Conservation (phyloP, 768 basidiomycete species). For the Termitomyces sp. region DNA sequence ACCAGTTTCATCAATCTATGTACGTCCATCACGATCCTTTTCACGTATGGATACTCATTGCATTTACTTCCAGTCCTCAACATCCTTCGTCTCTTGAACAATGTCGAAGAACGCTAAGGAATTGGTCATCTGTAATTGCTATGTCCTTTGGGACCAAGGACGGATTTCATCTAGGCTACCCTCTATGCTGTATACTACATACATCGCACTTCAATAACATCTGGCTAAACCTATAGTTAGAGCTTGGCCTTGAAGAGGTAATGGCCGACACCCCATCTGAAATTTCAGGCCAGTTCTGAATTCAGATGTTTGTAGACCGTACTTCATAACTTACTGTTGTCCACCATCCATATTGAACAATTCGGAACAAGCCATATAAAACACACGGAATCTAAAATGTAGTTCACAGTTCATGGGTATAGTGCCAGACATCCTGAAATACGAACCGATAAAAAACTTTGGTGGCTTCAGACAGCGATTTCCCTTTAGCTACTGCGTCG, state of each 20-base stretch:
- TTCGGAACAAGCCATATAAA: slow-evolving; percentile 71
- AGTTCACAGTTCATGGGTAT: background rate
- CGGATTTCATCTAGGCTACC: background rate
- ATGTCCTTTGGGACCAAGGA: background rate
- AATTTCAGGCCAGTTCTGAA: background rate
- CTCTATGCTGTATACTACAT: slow-evolving; percentile 7
- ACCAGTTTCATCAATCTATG: slow-evolving; percentile 83
- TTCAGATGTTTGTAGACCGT: slow-evolving; percentile 3
- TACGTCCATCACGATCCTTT: slow-evolving; percentile 36
- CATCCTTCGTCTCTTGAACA: slow-evolving; percentile 79
- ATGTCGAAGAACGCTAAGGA: slow-evolving; percentile 44
- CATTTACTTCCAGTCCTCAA: slow-evolving; percentile 56
- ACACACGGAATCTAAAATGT: slow-evolving; percentile 53
- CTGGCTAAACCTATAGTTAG: background rate
- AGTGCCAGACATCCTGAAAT: no score
- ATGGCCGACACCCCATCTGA: slow-evolving; percentile 55
- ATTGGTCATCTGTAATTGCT: background rate
- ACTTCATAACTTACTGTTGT: slow-evolving; percentile 48
- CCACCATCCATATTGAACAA: slow-evolving; percentile 60
- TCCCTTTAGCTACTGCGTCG: background rate
- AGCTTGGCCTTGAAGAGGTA: slow-evolving; percentile 46
- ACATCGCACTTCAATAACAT: background rate
- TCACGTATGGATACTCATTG: slow-evolving; percentile 4
- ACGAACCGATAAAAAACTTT: background rate
- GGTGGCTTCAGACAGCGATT: background rate